Base-by-base conservation (phyloP, 257 asterid species). In the Jasminum sambac region DNA sequence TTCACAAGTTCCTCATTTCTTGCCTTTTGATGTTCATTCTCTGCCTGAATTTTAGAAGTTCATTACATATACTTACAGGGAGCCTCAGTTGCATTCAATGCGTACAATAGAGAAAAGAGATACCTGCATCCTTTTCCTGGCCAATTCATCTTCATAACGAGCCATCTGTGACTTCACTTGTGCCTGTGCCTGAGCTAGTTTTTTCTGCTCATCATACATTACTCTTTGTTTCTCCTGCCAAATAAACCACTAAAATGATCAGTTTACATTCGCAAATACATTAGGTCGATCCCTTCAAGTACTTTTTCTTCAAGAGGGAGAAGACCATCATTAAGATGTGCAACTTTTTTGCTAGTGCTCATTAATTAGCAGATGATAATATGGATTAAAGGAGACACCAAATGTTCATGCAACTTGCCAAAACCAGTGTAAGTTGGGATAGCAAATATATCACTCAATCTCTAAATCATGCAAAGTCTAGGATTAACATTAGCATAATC, bases 51-150 rank as follows among this genome's bases (percentile, higher is more conserved):
- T n/a, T n/a, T n/a, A n/a, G n/a, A n/a, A n/a, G n/a, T n/a, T n/a
- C n/a, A n/a, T n/a, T n/a, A n/a, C n/a, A n/a, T n/a, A n/a, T n/a
- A n/a, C n/a, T n/a, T n/a, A n/a, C n/a, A n/a, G n/a, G n/a, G n/a
- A n/a, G n/a, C n/a, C n/a, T n/a, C n/a, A n/a, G n/a, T n/a, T n/a
- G n/a, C n/a, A n/a, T n/a, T n/a, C n/a, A n/a, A n/a, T n/a, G n/a
- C n/a, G n/a, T n/a, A n/a, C n/a, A n/a, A n/a, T n/a, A n/a, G n/a
- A n/a, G n/a, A n/a, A n/a, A n/a, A n/a, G n/a, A n/a, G n/a, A 57
- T 78, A 76, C 99, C 89, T 87, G 99, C 99, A 86, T 88, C 87
- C 97, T 85, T 84, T 94, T 94, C 85, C 90, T 89, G 6, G 97
- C 94, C 82, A 91, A 78, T 79, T 94, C 99, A 78, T 94, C 97